These are phyloP conservation scores for Talaromyces sp. DNA, from an alignment of 2,329 filamentous ascomycete genomes.

Conservation along the genomic window DNA sequence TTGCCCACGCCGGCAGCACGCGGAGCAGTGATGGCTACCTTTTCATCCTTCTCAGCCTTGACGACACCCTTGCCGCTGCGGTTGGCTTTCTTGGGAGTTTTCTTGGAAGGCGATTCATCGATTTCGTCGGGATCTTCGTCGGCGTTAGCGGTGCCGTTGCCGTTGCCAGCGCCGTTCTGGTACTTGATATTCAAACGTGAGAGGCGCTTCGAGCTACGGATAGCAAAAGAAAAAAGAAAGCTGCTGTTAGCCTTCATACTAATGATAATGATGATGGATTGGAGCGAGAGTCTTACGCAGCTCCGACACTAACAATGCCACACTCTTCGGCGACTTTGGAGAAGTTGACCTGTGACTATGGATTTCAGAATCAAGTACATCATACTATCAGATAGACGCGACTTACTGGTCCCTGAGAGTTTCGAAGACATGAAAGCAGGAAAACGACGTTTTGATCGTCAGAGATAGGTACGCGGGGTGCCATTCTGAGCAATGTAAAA, in stretches of 20 bases:
- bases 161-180: background rate
- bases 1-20: slow-evolving; percentile 2
- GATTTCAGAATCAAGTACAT: background rate
- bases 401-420: slow-evolving; percentile 2
- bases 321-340: slow-evolving; percentile 4
- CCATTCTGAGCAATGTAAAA: background rate
- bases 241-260: background rate
- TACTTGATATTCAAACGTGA: slow-evolving; percentile 11
- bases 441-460: slow-evolving; percentile 16
- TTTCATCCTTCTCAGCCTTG: background rate
- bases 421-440: slow-evolving; percentile 13
- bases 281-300: slow-evolving; percentile 5
- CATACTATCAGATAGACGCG: no score
- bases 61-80: background rate
- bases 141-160: background rate
- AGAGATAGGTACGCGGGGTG: background rate
- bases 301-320: slow-evolving; percentile 13
- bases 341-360: slow-evolving; percentile 9
- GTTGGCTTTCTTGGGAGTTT: slow-evolving; percentile 2
- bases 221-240: background rate
- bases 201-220: slow-evolving; percentile 9
- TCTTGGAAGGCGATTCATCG: background rate
- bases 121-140: background rate
- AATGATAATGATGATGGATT: background rate
- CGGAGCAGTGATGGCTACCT: background rate